phyloP scores from a whole-genome alignment of 768 basidiomycete species.

The Nevesoporus exiguus region DNA sequence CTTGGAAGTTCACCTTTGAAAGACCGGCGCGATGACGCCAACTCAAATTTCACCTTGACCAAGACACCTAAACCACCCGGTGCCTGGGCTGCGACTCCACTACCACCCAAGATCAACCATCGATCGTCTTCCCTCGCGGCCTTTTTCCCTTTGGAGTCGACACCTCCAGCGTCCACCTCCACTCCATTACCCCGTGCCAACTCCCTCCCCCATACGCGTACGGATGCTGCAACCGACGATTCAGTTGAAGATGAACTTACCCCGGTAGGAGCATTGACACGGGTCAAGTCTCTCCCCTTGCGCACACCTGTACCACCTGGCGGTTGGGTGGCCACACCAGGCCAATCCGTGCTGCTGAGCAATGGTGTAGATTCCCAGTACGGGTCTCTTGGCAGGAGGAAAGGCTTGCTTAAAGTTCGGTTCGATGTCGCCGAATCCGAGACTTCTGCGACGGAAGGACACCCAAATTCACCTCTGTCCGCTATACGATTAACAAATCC shows the following conservation, averaged over 20 bases:
- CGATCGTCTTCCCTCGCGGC: conserved; percentile 16
- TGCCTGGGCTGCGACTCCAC: conserved; percentile 43
- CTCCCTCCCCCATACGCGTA: conserved; percentile 11
- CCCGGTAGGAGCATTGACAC: conserved; percentile 47
- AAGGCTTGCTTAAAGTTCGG: conserved; percentile 66
- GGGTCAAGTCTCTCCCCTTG: conserved; percentile 42
- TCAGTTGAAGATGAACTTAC: conserved; percentile 35
- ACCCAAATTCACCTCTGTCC: conserved; percentile 24
- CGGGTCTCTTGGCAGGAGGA: conserved; percentile 39
- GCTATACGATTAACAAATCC: conserved; percentile 26
- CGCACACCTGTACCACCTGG: conserved; percentile 71
- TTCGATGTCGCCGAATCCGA: conserved; percentile 52
- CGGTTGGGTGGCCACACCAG: conserved; percentile 61
- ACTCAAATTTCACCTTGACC: conserved; percentile 30
- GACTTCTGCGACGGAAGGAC: conserved; percentile 30
- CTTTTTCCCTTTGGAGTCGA: conserved; percentile 24
- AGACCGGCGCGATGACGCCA: conserved; percentile 12
- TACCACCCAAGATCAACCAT: conserved; percentile 20
- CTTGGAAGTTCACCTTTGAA: conserved; percentile 24
- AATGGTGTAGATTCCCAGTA: conserved; percentile 25
- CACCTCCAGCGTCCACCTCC: conserved; percentile 25
- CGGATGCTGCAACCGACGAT: conserved; percentile 18
- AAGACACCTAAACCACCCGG: conserved; percentile 48
- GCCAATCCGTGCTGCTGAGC: conserved; percentile 21
- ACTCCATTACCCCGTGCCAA: conserved; percentile 22